These are phyloP conservation scores for Phaffia australis DNA, from an alignment of 768 basidiomycete species.

Conservation along the genomic window DNA sequence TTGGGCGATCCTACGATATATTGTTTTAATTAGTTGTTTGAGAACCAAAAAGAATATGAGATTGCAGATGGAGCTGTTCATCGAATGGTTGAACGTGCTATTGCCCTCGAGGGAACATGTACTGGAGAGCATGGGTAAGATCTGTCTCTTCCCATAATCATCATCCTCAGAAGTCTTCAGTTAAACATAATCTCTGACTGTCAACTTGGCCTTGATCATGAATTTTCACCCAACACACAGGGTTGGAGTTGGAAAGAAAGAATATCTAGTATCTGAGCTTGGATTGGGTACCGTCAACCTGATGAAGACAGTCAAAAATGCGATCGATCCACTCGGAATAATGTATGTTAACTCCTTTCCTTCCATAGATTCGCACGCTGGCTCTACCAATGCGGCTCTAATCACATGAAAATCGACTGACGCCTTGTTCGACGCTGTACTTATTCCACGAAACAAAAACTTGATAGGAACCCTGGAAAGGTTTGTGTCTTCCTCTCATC, in stretches of 20 bases:
- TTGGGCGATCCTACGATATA: background rate
- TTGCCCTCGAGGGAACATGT: constrained; percentile 41
- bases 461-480: background rate
- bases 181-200: no score
- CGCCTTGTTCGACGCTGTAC: background rate
- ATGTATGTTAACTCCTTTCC: constrained; percentile 6
- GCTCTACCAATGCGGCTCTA: background rate
- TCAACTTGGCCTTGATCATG: no score
- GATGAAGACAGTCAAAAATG: constrained; percentile 73
- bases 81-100: constrained; percentile 40
- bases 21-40: constrained; percentile 10
- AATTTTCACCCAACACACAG: no score
- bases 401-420: background rate
- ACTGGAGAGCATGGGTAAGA: constrained; percentile 51
- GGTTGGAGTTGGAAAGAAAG: constrained; percentile 28
- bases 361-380: no score
- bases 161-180: background rate
- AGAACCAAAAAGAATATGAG: constrained; percentile 20
- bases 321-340: constrained; percentile 33
- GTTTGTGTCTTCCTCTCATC: background rate
- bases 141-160: background rate
- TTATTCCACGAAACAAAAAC: background rate
- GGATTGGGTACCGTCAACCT: constrained; percentile 69
- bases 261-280: constrained; percentile 71
- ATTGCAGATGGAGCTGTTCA: constrained; percentile 36